Evolutionary conservation across 139 green algal genomes (phyloP), one percentile per base, ranked within the genome.

Genomic region (Zygnema circumcarinatum): DNA sequence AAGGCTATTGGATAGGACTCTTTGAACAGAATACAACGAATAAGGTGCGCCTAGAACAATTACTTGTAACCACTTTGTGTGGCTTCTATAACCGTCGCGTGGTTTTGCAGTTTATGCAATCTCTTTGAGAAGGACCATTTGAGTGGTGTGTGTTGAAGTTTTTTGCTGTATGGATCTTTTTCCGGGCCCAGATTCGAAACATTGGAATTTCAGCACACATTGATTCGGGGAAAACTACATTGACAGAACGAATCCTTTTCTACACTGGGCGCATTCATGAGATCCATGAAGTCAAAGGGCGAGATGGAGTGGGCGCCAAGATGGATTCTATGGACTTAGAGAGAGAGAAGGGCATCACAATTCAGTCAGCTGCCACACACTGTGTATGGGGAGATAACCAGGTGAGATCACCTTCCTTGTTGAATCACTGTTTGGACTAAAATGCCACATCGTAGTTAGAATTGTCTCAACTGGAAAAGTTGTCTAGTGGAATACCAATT

Each of bases 241-340:
- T 98, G 1, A 99, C 97, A 29, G 97, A 99, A 92, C 95, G 97
- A 76, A 96, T 99, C 47, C 91, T 99, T 47, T 99, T 96, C 90
- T 99, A 99, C 93, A 99, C 96, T 0, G 97, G 97, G 1, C 90
- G 95, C 0, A 99, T 99, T 86, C 92, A 95, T 52, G 95, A 96
- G 53, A 99, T 99, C 36, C 97, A 99, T 74, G 97, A 99, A 94
- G 96, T 98, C 76, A 89, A 94, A 29, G 97, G 97, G 47, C 98
- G 97, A 89, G 97, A 99, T 85, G 97, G 97, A 42, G 96, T 99
- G 38, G 97, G 97, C 1, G 97, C 97, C 33, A 99, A 98, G 81
- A 99, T 99, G 97, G 97, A 99, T 86, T 93, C 87, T 76, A 99
- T 99, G 97, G 97, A 99, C 54, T 91, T 99, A 38, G 97, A 99